These are phyloP conservation scores for Ophiocordyceps unilateralis DNA, from an alignment of 2,329 filamentous ascomycete genomes.

Conservation along the genomic window DNA sequence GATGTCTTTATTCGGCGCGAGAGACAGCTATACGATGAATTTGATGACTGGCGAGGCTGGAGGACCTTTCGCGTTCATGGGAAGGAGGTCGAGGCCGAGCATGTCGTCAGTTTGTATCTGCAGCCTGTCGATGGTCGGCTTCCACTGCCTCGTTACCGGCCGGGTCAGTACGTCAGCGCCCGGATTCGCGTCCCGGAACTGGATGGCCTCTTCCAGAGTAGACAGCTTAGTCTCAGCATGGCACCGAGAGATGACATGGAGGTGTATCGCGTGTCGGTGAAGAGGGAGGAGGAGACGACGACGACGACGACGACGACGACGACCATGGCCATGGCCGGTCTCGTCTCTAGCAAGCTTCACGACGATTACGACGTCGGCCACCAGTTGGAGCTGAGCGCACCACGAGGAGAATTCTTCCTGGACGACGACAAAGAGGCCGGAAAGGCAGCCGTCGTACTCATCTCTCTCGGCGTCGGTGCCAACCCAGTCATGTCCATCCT, in stretches of 20 bases:
- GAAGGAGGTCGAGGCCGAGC: slow-evolving; percentile 42
- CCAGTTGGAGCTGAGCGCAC: slow-evolving; percentile 35
- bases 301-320: slow-evolving; percentile 12
- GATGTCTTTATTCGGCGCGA: slow-evolving; percentile 54
- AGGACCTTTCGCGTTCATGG: slow-evolving; percentile 36
- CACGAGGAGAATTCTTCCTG: slow-evolving; percentile 44
- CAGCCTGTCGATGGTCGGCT: slow-evolving; percentile 36
- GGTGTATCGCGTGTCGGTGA: slow-evolving; percentile 60
- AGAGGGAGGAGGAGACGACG: slow-evolving; percentile 34
- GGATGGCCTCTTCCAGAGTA: slow-evolving; percentile 42
- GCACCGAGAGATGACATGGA: slow-evolving; percentile 26
- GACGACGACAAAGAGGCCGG: slow-evolving; percentile 22
- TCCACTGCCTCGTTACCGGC: slow-evolving; percentile 41
- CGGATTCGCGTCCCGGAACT: slow-evolving; percentile 43
- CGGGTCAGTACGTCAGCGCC: slow-evolving; percentile 59
- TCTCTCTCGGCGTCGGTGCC: slow-evolving; percentile 52
- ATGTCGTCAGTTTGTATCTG: slow-evolving; percentile 54
- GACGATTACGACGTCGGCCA: slow-evolving; percentile 29
- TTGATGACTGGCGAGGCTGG: slow-evolving; percentile 27
- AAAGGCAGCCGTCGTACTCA: slow-evolving; percentile 31
- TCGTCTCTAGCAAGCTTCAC: slow-evolving; percentile 37
- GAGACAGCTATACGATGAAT: slow-evolving; percentile 37
- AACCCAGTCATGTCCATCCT: slow-evolving; percentile 51
- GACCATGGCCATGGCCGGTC: slow-evolving; percentile 17
- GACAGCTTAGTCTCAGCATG: slow-evolving; percentile 62